Evolutionary conservation across 306 rosid species (phyloP).

Genomic region (Casuarina equisetifolia): DNA sequence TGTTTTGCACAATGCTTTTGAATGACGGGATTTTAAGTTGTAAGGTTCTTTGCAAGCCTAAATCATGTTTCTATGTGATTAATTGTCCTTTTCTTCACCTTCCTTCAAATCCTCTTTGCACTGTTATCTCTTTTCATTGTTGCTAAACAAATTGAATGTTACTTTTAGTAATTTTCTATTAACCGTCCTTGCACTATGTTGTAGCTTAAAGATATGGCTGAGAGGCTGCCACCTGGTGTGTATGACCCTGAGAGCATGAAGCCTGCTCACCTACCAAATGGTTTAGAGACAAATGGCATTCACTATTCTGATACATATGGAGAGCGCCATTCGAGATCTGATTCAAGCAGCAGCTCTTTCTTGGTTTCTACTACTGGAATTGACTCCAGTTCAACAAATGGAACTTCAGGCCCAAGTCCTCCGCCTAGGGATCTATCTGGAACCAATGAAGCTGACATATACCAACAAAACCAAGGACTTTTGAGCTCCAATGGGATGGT

Average conservation of each 20-base stretch:
- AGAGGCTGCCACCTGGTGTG: constrained; percentile 83
- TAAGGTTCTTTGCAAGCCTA: not conserved
- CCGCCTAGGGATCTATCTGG: constrained; percentile 45
- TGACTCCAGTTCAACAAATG: constrained; percentile 49
- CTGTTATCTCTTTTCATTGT: not conserved
- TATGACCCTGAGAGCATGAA: constrained; percentile 64
- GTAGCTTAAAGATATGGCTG: constrained; percentile 94
- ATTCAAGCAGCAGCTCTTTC: constrained; percentile 64
- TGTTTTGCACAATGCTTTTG: not conserved
- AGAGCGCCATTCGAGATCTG: constrained; percentile 57
- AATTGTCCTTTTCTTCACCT: not conserved
- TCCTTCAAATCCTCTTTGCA: not conserved
- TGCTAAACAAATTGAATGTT: not conserved
- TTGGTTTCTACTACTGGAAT: constrained; percentile 54
- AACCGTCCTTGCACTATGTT: constrained; percentile 32
- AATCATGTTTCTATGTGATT: not conserved
- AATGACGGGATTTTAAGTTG: not conserved
- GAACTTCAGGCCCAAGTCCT: constrained; percentile 32
- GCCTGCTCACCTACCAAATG: constrained; percentile 55
- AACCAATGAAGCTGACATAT: constrained; percentile 40
- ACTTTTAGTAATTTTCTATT: not conserved
- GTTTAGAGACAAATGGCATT: constrained; percentile 61
- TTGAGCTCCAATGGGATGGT: constrained; percentile 44
- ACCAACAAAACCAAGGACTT: constrained; percentile 39
- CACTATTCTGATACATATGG: constrained; percentile 50